phyloP scores from a whole-genome alignment of 352 stramenopile species.

The Phytophthora citrophthora region DNA sequence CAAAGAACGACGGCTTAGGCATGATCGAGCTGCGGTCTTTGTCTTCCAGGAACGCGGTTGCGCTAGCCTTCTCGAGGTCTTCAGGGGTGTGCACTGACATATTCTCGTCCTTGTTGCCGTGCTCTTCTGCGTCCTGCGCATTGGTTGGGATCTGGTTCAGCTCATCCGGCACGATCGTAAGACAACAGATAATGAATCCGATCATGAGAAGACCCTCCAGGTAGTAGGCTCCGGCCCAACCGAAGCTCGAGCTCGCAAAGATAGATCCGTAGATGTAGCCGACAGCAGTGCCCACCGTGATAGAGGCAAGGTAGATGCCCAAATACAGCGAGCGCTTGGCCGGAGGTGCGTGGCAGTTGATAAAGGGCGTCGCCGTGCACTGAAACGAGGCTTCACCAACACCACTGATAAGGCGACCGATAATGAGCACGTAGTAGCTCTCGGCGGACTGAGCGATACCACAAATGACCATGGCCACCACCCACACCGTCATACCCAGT shows the following conservation, averaged over 20 bases:
- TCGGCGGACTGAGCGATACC: constrained; percentile 75
- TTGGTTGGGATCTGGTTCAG: constrained; percentile 60
- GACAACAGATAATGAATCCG: constrained; percentile 68
- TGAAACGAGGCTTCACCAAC: constrained; percentile 94
- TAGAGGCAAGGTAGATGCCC: constrained; percentile 92
- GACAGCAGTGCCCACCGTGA: constrained; percentile 91
- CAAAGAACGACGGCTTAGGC: constrained; percentile 49
- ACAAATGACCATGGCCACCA: constrained; percentile 88
- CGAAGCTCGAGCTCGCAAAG: constrained; percentile 59
- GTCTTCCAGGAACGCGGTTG: constrained; percentile 41
- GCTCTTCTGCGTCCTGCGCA: constrained; percentile 23
- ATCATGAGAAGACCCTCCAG: constrained; percentile 88
- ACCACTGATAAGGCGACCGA: constrained; percentile 88
- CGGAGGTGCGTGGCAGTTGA: constrained; percentile 87
- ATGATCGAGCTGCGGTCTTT: constrained; percentile 14
- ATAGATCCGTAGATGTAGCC: constrained; percentile 92
- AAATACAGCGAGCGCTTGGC: constrained; percentile 87
- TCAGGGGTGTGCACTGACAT: constrained; percentile 24
- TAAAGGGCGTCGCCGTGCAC: constrained; percentile 93
- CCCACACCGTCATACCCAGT: constrained; percentile 90
- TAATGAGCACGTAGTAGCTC: constrained; percentile 91
- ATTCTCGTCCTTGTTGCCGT: constrained; percentile 28
- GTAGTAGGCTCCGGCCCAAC: constrained; percentile 89
- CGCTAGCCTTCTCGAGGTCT: constrained; percentile 25
- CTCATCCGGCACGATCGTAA: constrained; percentile 63